These are phyloP conservation scores for Candida hungchunana DNA, from an alignment of 805 yeast species.

Conservation along the genomic window DNA sequence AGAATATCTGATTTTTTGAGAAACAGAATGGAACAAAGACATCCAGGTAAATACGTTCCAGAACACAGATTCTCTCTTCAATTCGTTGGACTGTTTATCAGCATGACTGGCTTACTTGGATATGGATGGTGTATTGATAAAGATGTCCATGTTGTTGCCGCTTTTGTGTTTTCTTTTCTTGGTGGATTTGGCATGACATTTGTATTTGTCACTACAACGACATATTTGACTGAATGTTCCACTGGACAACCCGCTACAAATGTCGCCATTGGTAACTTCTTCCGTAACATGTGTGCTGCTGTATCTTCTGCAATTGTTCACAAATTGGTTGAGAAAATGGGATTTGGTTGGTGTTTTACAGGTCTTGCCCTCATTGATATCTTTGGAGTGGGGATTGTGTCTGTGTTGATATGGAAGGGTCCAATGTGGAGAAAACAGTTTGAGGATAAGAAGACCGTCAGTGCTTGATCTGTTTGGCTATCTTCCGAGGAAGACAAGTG, in stretches of 20 bases:
- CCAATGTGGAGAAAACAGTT: constrained; percentile 20
- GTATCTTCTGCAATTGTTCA: constrained; percentile 44
- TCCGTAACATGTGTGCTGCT: constrained; percentile 52
- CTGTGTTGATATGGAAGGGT: constrained; percentile 15
- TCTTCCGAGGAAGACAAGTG: too few relatives aligned
- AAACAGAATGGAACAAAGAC: constrained; percentile 22
- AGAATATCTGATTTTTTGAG: constrained; percentile 38
- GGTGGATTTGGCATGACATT: constrained; percentile 53
- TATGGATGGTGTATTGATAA: constrained; percentile 50
- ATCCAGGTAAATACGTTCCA: constrained; percentile 31
- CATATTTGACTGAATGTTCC: constrained; percentile 49
- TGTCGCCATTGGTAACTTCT: constrained; percentile 49
- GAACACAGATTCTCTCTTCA: constrained; percentile 45
- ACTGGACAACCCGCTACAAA: constrained; percentile 47
- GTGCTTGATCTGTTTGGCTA: too few relatives aligned
- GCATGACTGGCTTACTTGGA: constrained; percentile 42
- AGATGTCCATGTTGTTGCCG: constrained; percentile 34
- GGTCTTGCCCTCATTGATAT: constrained; percentile 40
- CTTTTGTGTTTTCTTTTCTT: constrained; percentile 41
- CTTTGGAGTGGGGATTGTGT: constrained; percentile 18
- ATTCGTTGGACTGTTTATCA: constrained; percentile 37
- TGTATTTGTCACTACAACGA: constrained; percentile 49
- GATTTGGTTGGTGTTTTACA: constrained; percentile 52
- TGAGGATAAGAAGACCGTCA: constrained; percentile 8
- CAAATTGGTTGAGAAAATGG: constrained; percentile 33